Base-by-base conservation (phyloP, 2,329 filamentous ascomycete species). In the Shiraia sp. region DNA sequence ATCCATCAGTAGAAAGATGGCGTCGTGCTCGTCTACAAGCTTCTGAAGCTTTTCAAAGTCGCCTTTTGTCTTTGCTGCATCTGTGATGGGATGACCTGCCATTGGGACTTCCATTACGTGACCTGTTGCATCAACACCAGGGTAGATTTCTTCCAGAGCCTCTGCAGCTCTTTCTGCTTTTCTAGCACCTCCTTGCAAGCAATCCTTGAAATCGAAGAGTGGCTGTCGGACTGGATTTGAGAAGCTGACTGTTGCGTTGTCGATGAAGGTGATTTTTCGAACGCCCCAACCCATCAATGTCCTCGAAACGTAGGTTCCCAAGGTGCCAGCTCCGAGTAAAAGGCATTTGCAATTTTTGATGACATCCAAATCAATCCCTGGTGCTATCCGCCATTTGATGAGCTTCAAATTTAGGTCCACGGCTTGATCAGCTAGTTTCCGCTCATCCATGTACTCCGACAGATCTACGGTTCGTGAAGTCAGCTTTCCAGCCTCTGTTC, bases 311-410 rank as follows among this genome's bases (percentile, higher is more conserved):
- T 97, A 97, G 47, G 90, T 91, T 7, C 93, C 93, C 1, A 99
- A 77, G 0, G 93, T 99, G 10, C 93, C 93, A 1, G 93, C 90
- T 4, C 93, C 93, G 1, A 99, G 81, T 2, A 99, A 75, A 12
- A 99, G 79, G 63, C 93, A 99, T 63, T 85, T 95, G 3, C 90
- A 92, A 42, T 86, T 81, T 63, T 96, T 96, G 65, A 97, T 91
- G 22, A 81, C 81, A 22, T 96, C 90, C 8, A 99, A 80, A 64
- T 97, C 81, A 28, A 99, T 79, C 36, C 85, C 85, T 0, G 93
- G 93, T 6, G 90, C 89, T 59, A 99, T 90, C 27, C 93, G 85
- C 93, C 93, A 99, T 73, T 96, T 99, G 85, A 99, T 99, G 43
- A 99, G 79, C 72, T 97, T 97, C 46, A 97, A 77, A 62, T 99